phyloP scores from a whole-genome alignment of 345 rosid genomes.

The Brassica juncea region DNA sequence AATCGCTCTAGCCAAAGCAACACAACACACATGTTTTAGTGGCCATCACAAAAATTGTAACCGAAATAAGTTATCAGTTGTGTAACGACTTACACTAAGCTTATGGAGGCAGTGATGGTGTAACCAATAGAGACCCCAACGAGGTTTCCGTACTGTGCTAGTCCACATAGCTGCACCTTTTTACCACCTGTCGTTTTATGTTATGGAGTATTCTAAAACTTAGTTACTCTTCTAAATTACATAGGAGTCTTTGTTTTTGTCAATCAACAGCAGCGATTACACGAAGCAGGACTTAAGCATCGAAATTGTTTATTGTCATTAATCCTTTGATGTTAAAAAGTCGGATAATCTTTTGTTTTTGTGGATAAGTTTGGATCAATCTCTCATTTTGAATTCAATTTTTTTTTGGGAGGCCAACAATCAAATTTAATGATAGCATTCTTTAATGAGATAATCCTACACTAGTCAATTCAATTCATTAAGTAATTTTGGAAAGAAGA shows the following conservation, averaged over 20 bases:
- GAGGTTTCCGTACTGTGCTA: constrained; percentile 75
- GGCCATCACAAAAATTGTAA: not conserved
- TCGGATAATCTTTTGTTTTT: not conserved
- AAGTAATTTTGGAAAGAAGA: constrained; percentile 5
- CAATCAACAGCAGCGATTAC: not conserved
- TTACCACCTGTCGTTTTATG: constrained; percentile 50
- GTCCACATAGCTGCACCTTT: constrained; percentile 64
- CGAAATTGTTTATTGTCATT: not conserved
- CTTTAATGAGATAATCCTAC: not conserved
- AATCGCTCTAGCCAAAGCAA: constrained; percentile 58
- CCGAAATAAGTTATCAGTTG: not conserved
- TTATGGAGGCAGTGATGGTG: constrained; percentile 89
- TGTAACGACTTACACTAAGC: constrained; percentile 74
- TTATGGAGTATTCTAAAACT: not conserved
- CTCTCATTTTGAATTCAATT: constrained; percentile 9
- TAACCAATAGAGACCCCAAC: constrained; percentile 69
- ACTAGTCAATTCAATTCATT: constrained; percentile 3
- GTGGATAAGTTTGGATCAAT: not conserved
- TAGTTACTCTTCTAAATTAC: not conserved
- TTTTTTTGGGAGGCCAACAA: not conserved
- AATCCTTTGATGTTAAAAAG: not conserved
- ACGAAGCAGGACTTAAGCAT: not conserved
- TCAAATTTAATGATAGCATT: constrained; percentile 20
- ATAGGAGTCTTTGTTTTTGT: not conserved
- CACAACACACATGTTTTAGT: not conserved